Percentiles rank a stretch among this genome's conserved stretches.
Conservation (phyloP, 148 eudicot genomes). For the Camellia sinensis region DNA sequence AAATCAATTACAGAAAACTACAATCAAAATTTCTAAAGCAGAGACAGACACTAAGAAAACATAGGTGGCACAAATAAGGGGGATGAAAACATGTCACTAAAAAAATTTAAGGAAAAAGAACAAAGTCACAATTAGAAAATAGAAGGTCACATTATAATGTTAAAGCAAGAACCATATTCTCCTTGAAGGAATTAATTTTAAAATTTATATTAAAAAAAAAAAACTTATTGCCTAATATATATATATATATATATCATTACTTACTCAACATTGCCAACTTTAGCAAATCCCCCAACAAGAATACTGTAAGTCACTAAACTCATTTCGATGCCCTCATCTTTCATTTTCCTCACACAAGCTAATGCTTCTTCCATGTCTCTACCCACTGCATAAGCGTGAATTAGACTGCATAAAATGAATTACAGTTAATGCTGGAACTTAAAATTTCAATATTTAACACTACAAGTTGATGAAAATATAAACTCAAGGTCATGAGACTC, state of each 20-base stretch:
- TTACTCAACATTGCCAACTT: slow-evolving; percentile 74
- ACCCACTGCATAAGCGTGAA: slow-evolving; percentile 90
- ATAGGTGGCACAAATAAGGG: not conserved
- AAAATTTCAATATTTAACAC: not conserved
- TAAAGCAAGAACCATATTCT: not conserved
- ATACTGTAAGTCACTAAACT: slow-evolving; percentile 93
- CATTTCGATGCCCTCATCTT: slow-evolving; percentile 76
- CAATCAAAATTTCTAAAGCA: slow-evolving; percentile 3
- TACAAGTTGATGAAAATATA: not conserved
- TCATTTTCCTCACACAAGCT: slow-evolving; percentile 90
- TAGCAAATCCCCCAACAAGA: slow-evolving; percentile 87
- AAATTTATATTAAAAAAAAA: not conserved
- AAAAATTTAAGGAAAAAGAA: too few relatives aligned
- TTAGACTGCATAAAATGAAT: slow-evolving; percentile 63
- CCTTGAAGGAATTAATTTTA: not conserved
- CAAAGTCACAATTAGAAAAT: not conserved
- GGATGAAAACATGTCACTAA: too few relatives aligned
- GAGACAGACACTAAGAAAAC: slow-evolving; percentile 8
- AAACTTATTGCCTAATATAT: not conserved
- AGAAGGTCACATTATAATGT: not conserved
- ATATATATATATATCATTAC: slow-evolving; percentile 23
- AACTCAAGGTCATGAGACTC: not conserved
- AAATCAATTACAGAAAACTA: not conserved
- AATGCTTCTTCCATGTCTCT: slow-evolving; percentile 99
- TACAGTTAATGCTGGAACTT: slow-evolving; percentile 11